These are phyloP conservation scores for Aspergillus sp. DNA, from an alignment of 2,329 filamentous ascomycete species.

Conservation along the genomic window DNA sequence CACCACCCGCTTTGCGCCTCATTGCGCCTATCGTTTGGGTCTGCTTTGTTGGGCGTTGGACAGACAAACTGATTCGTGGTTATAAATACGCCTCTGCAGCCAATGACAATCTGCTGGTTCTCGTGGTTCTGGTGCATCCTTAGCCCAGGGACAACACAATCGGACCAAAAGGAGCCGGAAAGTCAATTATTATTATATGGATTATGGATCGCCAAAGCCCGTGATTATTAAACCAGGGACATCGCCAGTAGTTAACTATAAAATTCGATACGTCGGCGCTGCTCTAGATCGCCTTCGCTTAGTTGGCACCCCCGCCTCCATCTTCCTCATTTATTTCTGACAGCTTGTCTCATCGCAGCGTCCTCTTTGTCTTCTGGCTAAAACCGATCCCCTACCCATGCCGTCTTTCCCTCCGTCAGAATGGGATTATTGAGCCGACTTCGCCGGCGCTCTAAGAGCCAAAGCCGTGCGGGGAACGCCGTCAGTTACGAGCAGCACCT, in stretches of 20 bases:
- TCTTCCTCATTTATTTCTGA: constrained; percentile 11
- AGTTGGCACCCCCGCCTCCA: constrained; percentile 5
- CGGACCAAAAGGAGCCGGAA: no score
- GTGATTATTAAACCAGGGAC: no score
- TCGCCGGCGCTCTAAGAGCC: constrained; percentile 28
- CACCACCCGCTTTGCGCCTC: background rate
- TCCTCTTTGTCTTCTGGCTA: background rate
- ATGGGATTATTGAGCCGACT: constrained; percentile 35
- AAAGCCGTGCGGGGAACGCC: constrained; percentile 28
- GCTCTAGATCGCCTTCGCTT: constrained; percentile 7
- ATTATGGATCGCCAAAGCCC: no score
- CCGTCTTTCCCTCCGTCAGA: constrained; percentile 6
- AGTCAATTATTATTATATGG: no score
- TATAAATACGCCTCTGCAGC: constrained; percentile 3
- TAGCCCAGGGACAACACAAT: no score
- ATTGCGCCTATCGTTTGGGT: background rate
- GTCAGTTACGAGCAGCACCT: constrained; percentile 22
- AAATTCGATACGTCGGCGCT: background rate
- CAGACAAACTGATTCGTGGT: constrained; percentile 5
- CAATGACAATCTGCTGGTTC: background rate
- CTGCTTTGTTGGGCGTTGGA: background rate
- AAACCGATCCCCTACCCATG: background rate
- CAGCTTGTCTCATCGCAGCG: constrained; percentile 2
- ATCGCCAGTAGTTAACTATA: background rate
- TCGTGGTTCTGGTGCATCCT: no score